Evolutionary conservation across 2,329 filamentous ascomycete species (phyloP), one percentile per base, ranked within the genome.

Genomic region (Talaromyces sp.): DNA sequence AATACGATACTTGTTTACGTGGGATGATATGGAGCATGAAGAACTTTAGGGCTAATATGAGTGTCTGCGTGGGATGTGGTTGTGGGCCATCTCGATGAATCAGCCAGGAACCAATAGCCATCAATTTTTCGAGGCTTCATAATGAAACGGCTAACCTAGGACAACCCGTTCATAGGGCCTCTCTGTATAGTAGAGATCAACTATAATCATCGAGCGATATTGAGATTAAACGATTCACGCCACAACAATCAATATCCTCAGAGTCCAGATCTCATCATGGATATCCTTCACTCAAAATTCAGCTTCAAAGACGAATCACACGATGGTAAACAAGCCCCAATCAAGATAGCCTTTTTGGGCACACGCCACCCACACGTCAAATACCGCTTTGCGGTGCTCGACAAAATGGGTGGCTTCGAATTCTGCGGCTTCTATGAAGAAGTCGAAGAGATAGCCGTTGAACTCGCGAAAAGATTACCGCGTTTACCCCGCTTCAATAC

Each of bases 361-460:
- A 68, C 66, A 37, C 62, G 67, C 3, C 67, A 69, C 43, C 67
- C 67, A 2, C 67, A 69, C 54, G 67, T 69, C 11, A 69, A 68
- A 63, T 69, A 69, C 27, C 67, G 67, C 22, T 69, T 68, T 50
- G 66, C 67, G 5, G 66, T 69, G 8, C 66, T 69, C 7, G 67
- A 68, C 47, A 65, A 69, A 45, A 66, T 69, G 64, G 66, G 67
- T 13, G 67, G 67, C n/a, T 69, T 69, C 39, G 67, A 69, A 45
- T 69, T 66, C 33, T 66, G 62, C 10, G 67, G 67, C 4, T 69
- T 69, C 39, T 67, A 67, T 52, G 67, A 69, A 39, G 67, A 68
- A 58, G 61, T 63, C 9, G 50, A 56, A 27, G 60, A 62, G n/a
- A 68, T 69, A 43, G 66, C 67, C 9, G 47, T 41, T 27, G 62